Base-by-base conservation (phyloP, 2,329 filamentous ascomycete species). In the Periconia sp. region DNA sequence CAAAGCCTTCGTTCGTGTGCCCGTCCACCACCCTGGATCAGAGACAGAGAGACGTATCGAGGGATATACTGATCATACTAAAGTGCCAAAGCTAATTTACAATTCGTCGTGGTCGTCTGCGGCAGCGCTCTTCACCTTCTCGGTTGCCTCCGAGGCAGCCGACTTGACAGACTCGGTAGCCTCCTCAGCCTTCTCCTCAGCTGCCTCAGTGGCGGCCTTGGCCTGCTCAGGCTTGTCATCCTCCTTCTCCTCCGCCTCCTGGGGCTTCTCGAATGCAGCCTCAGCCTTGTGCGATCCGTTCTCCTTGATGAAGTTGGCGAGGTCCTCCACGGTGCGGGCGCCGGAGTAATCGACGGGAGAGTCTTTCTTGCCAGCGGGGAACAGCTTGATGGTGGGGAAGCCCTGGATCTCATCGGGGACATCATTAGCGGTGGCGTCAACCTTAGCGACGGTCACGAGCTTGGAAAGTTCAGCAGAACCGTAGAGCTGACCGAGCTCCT, bases 311-410 rank as follows among this genome's bases (percentile, higher is more conserved):
- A 99, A 99, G 64, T 86, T 82, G 66, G 89, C 86, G 48, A 99
- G 83, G 71, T 97, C 94, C 78, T 96, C 89, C 43, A 96, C 78
- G 41, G 90, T 94, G 66, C 94, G 90, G 55, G 86, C 83, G 62
- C 94, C 94, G 55, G 80, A 82, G 83, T 96, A 99, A 61, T 90
- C 89, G 52, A 96, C 74, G 46, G 94, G 89, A 59, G 84, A 78
- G 66, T 82, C 80, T 85, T 99, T 99, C 74, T 82, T 81, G 65
- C 91, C 92, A 62, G 94, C 94, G 54, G 89, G 84, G 87, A 85
- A 99, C 59, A 99, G 84, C 84, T 97, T 97, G 83, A 99, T 96
- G 72, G 94, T 99, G 44, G 94, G 94, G 87, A 99, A 99, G 54
- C 94, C 94, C 74, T 89, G 84, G 68, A 99, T 90, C 78, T 96